Base-by-base conservation (phyloP, 495 filamentous ascomycete genomes). In the Hyphodiscus hymeniophilus region DNA sequence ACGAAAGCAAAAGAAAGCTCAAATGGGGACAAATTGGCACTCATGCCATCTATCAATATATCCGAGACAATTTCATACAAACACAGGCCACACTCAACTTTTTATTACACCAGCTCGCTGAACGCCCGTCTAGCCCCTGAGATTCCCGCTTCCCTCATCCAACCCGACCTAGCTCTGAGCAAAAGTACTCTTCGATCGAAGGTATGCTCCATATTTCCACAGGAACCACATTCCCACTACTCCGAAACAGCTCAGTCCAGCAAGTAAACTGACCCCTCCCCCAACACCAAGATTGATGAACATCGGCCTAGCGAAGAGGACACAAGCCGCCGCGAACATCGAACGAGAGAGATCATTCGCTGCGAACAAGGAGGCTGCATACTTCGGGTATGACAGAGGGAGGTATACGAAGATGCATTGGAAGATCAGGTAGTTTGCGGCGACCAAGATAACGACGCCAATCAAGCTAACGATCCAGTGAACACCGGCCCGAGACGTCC, bases 371-470 rank as follows among this genome's bases (percentile, higher is more conserved):
- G 62, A 68, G 1, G 81, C 79, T 6, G 79, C 76, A 52, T 84
- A 83, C 53, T 73, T 68, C 16, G 79, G 79, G 55, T 84, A 84
- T 2, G 65, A 67, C 1, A 82, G 52, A 0, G 79, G 76, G 17
- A 85, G 66, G 60, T 83, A 82, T 16, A 82, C 58, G 61, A 85
- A 83, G 45, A 84, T 66, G 63, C 76, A 80, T 60, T 82, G 79
- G 64, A 81, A 73, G 18, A 66, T 56, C 39, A 64, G 38, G 50
- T 63, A 66, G 1, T 61, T 66, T 0, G 62, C 68, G 0, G 66
- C 66, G 13, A 65, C 70, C 55, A 79, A 79, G 53, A 81, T 68
- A 4, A 61, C 64, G 15, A 80, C 72, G 13, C 78, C 81, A n/a
- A 84, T 72, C 3, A 75, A 72, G 0, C 68, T 67, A 3, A 64